A percentile compares a stretch with the other conserved stretches of the same genome.
phyloP scores from a whole-genome alignment of 768 basidiomycete species.

The Phlebiopsis gigantea region DNA sequence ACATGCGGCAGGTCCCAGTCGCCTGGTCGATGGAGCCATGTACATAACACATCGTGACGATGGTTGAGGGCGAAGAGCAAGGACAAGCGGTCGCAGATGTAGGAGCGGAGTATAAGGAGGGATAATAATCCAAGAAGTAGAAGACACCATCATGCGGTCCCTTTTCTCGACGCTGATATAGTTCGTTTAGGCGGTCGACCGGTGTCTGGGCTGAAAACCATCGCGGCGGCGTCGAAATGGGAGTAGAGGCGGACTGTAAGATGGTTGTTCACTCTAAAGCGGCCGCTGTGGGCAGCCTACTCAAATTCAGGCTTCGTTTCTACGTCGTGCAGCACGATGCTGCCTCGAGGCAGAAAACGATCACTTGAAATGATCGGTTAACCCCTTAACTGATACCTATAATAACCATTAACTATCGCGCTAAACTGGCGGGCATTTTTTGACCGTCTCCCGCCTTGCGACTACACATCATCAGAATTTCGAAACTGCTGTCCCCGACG shows the following conservation, averaged over 20 bases:
- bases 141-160: slow-evolving; percentile 35
- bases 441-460: not conserved
- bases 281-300: slow-evolving; percentile 19
- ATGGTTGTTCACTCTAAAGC: slow-evolving; percentile 15
- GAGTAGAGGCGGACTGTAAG: slow-evolving; percentile 14
- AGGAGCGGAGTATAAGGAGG: slow-evolving; percentile 31
- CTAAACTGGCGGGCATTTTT: not conserved
- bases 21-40: slow-evolving; percentile 66
- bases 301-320: slow-evolving; percentile 21
- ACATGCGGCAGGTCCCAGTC: slow-evolving; percentile 72
- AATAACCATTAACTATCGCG: not conserved
- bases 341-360: slow-evolving; percentile 26
- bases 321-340: slow-evolving; percentile 21
- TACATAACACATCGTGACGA: slow-evolving; percentile 62
- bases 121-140: slow-evolving; percentile 34
- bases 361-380: slow-evolving; percentile 13
- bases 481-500: not conserved
- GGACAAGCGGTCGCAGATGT: slow-evolving; percentile 19
- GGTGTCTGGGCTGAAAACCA: slow-evolving; percentile 20
- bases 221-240: slow-evolving; percentile 16
- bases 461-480: not conserved
- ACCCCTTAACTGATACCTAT: slow-evolving; percentile 11
- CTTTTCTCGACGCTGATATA: slow-evolving; percentile 35
- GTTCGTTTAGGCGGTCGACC: slow-evolving; percentile 30
- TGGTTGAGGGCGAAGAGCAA: slow-evolving; percentile 15